Conservation (phyloP, 306 rosid species). For the Pterocarpus macrocarpus region DNA sequence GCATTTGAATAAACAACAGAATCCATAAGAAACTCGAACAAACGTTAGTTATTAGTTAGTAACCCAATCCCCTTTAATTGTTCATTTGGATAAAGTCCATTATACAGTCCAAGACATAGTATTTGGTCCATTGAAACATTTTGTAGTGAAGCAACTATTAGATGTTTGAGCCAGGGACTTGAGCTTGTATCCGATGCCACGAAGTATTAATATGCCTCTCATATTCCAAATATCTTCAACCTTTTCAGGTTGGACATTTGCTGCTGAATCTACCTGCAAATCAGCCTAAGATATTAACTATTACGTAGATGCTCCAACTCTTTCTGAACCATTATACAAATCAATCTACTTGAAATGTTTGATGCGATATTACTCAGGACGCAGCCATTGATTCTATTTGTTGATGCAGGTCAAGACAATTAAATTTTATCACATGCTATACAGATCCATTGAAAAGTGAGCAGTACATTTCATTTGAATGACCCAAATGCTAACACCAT, state of each 20-base stretch:
- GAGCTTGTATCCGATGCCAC: slow-evolving; percentile 83
- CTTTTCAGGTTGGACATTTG: slow-evolving; percentile 87
- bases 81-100: background rate
- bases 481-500: background rate
- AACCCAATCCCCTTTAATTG: background rate
- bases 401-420: too few species aligned
- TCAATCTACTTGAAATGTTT: background rate
- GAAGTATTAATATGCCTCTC: slow-evolving; percentile 90
- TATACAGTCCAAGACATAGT: background rate
- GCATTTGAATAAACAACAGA: too few species aligned
- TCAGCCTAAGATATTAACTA: background rate
- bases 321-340: slow-evolving; percentile 16
- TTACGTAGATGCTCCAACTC: background rate
- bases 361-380: too few species aligned
- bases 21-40: too few species aligned
- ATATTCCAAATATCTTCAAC: slow-evolving; percentile 90
- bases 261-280: slow-evolving; percentile 88
- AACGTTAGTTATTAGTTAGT: background rate
- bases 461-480: background rate
- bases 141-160: background rate
- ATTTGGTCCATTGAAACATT: background rate
- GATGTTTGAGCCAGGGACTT: slow-evolving; percentile 29
- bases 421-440: background rate
- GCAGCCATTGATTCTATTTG: too few species aligned
- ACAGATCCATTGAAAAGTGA: slow-evolving; percentile 3